A percentile compares a stretch with the other conserved stretches of the same genome.
phyloP scores from a whole-genome alignment of 768 basidiomycete genomes.

The Vararia minispora region DNA sequence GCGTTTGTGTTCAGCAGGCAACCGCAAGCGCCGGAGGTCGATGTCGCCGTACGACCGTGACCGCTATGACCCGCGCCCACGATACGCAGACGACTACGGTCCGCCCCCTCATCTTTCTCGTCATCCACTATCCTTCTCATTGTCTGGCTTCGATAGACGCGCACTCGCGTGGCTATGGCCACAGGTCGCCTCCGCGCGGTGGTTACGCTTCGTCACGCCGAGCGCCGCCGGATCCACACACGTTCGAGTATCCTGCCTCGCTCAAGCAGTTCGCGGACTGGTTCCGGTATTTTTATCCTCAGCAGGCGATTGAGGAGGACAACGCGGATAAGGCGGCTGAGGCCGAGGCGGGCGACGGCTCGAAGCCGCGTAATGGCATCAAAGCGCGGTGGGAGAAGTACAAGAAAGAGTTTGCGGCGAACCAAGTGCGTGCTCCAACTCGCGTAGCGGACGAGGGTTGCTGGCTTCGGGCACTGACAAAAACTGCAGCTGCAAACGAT shows the following conservation, averaged over 20 bases:
- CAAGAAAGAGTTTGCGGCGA: conserved; percentile 79
- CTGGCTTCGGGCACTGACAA: too few relatives aligned
- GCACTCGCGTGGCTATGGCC: conserved; percentile 54
- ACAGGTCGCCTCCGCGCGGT: conserved; percentile 50
- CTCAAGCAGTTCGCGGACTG: conserved; percentile 83
- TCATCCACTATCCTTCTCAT: conserved; percentile 10
- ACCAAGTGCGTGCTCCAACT: conserved; percentile 76
- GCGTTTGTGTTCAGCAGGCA: conserved; percentile 29
- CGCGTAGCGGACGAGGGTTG: conserved; percentile 3
- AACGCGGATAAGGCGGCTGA: conserved; percentile 76
- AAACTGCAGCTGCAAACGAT: conserved; percentile 95
- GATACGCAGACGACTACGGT: conserved; percentile 80
- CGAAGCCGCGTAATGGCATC: conserved; percentile 78
- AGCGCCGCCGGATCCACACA: conserved; percentile 68
- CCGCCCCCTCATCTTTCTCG: conserved; percentile 16
- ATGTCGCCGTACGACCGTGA: conserved; percentile 74
- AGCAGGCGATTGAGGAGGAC: conserved; percentile 75
- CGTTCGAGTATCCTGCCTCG: conserved; percentile 70
- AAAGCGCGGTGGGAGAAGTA: conserved; percentile 85
- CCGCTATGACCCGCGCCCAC: conserved; percentile 71
- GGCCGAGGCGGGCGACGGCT: conserved; percentile 71
- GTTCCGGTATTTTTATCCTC: conserved; percentile 70
- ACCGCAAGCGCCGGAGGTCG: conserved; percentile 69
- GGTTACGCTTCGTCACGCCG: conserved; percentile 43
- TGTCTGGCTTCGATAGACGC: conserved; percentile 44